Conservation (phyloP, 1,139 yeast species). For the Candida tunisiensis region DNA sequence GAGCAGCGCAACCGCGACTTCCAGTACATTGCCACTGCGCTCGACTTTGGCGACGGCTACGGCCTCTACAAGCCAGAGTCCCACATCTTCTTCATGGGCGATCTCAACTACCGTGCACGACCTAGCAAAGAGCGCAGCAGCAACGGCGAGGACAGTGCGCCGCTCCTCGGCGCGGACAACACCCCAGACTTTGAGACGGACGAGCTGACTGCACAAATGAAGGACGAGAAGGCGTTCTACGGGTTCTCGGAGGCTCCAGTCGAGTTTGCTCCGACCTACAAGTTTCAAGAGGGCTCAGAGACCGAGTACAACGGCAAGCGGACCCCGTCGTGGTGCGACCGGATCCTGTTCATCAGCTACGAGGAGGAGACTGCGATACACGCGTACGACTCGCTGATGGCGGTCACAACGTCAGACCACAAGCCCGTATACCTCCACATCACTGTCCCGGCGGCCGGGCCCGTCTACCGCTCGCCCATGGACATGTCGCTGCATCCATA, state of each 20-base stretch:
- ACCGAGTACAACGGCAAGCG: constrained; percentile 37
- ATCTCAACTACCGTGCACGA: constrained; percentile 48
- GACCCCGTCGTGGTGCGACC: constrained; percentile 81
- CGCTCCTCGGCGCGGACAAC: constrained; percentile 4
- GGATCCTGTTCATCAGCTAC: constrained; percentile 46
- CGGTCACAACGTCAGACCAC: constrained; percentile 28
- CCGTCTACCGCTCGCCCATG: background rate
- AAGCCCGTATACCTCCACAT: constrained; percentile 30
- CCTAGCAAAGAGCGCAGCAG: constrained; percentile 1
- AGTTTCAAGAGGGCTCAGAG: constrained; percentile 28
- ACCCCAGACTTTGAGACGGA: constrained; percentile 6
- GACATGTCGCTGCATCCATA: background rate
- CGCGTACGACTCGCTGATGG: constrained; percentile 27
- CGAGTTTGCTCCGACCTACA: constrained; percentile 61
- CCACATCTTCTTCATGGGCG: constrained; percentile 68
- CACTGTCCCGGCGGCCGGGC: constrained; percentile 12
- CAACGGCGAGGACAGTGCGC: constrained; percentile 4
- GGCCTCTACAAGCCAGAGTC: constrained; percentile 36
- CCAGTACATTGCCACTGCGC: constrained; percentile 29
- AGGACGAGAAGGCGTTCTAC: constrained; percentile 29
- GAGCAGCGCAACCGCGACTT: constrained; percentile 37
- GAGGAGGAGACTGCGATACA: constrained; percentile 11
- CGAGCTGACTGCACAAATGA: constrained; percentile 2
- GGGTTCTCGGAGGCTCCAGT: constrained; percentile 53
- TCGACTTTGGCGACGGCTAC: constrained; percentile 45